Evolutionary conservation across 768 basidiomycete genomes (phyloP), one percentile per base, ranked within the genome.

Genomic region (Tricholoma furcatifolium): DNA sequence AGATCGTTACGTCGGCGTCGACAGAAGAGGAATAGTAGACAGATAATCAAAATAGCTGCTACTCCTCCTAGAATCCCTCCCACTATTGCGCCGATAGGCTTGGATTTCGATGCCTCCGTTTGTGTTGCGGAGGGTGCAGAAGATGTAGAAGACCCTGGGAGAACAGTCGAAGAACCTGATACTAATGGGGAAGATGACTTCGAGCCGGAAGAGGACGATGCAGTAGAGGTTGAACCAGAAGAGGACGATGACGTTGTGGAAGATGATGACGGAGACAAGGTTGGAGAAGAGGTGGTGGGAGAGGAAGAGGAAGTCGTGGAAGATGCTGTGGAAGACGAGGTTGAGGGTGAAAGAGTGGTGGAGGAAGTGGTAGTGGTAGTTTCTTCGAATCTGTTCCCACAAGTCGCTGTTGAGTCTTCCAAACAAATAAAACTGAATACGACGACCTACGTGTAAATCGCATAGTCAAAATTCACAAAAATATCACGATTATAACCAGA

Each of bases 401-500:
- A 15, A n/a, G 42, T 39, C 7, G 27, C 27, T 27, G 4, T 3
- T 27, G 27, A 27, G 27, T 7, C 27, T 27, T 27, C 7, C 27
- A 27, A 27, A 7, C 27, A 27, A 3, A 27, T 7, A 27, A 27
- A 27, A 27, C 7, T 27, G 27, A 35, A 8, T 15, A 11, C 1
- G n/a, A 11, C 35, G 39, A 60, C 72, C 43, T 46, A 73, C 74
- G 71, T 72, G 57, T 73, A 73, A 17, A 69, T 66, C 8, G 71
- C 70, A 61, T 72, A 74, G 58, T 75, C 71, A 59, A 74, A 74
- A 47, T 68, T 70, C 20, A 75, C 62, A 46, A 63, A 74, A n/a
- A 72, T 65, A 32, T 63, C 47, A 15, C 60, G 56, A 42, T 66
- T 57, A 66, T 70, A 24, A 52, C 47, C 47, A 10, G 67, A 63